Conservation (phyloP, 495 filamentous ascomycete genomes). For the Penicillium manginii region DNA sequence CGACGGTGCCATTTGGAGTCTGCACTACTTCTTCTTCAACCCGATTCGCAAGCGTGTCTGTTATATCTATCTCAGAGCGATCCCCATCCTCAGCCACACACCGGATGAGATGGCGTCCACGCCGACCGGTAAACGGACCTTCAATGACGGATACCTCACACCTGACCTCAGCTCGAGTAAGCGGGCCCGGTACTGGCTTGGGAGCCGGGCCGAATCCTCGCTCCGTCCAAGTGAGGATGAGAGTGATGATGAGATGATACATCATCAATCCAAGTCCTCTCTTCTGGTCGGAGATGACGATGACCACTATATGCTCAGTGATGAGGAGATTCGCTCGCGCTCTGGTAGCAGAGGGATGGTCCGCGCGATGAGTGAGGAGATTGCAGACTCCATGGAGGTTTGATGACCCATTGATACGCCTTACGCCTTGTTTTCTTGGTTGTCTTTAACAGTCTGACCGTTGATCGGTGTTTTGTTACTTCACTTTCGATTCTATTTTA, state of each 20-base stretch:
- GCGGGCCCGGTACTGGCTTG: constrained; percentile 82
- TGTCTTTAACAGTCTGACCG: constrained; percentile 19
- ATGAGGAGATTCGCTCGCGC: constrained; percentile 46
- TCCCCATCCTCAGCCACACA: constrained; percentile 78
- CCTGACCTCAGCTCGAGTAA: constrained; percentile 67
- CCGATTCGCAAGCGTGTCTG: constrained; percentile 90
- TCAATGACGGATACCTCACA: constrained; percentile 53
- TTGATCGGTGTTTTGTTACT: constrained; percentile 27
- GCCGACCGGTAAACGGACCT: constrained; percentile 50
- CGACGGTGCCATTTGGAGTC: constrained; percentile 89
- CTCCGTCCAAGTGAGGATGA: constrained; percentile 32
- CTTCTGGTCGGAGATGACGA: constrained; percentile 39
- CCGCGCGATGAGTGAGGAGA: constrained; percentile 73
- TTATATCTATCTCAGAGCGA: constrained; percentile 85
- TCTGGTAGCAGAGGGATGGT: constrained; percentile 53
- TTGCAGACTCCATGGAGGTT: constrained; percentile 71
- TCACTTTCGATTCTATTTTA: constrained; percentile 1
- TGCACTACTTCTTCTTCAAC: constrained; percentile 98
- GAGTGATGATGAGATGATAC: constrained; percentile 52
- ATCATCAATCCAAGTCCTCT: constrained; percentile 19
- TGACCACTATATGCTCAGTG: constrained; percentile 48
- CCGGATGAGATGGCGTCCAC: constrained; percentile 47
- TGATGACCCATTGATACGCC: constrained; percentile 26
- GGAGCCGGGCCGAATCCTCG: constrained; percentile 55
- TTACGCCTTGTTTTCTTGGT: constrained; percentile 7